Base-by-base conservation (phyloP, 208 protist genomes). In the Angomonas deanei region DNA sequence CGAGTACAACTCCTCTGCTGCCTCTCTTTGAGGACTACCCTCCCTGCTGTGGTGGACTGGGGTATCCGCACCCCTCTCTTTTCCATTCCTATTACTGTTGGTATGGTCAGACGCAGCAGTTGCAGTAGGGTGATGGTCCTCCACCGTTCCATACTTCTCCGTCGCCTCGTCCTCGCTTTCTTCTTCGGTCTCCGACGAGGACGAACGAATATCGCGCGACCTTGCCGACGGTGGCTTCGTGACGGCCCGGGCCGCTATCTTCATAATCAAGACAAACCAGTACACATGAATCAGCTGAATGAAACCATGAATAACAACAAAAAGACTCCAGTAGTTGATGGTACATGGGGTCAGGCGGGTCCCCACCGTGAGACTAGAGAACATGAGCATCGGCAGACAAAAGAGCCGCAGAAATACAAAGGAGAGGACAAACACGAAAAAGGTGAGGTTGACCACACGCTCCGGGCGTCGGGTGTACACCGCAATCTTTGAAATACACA, bases 271-370 rank as follows among this genome's bases (percentile, higher is more conserved):
- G 28, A 42, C 32, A 27, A 68, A 70, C 76, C 76, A 83, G 46
- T 66, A 79, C 11, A 83, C 1, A 55, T 83, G 76, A 6, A 83
- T 58, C 24, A 58, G 55, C 63, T 83, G 76, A 21, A 82, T 38
- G 21, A 71, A 28, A 19, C 61, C 53, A 27, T 71, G 58, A 24
- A 77, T 57, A 23, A 74, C 52, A 31, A 74, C 11, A 24, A 61
- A 39, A 27, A 79, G 53, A 26, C 74, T 39, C 61, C 63, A 74
- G 34, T 36, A 57, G 39, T 34, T 70, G 19, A 72, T 24, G 32
- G 64, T 74, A 33, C 48, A 59, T 4, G 49, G 63, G 23, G 50
- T 42, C 47, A 79, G 47, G 23, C 67, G 56, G 19, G 65, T 27
- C n/a, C 19, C 46, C 21, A 68, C 24, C 32, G 26, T 19, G n/a